phyloP scores from a whole-genome alignment of 2,329 filamentous ascomycete species.

The Paradendryphiella salina region DNA sequence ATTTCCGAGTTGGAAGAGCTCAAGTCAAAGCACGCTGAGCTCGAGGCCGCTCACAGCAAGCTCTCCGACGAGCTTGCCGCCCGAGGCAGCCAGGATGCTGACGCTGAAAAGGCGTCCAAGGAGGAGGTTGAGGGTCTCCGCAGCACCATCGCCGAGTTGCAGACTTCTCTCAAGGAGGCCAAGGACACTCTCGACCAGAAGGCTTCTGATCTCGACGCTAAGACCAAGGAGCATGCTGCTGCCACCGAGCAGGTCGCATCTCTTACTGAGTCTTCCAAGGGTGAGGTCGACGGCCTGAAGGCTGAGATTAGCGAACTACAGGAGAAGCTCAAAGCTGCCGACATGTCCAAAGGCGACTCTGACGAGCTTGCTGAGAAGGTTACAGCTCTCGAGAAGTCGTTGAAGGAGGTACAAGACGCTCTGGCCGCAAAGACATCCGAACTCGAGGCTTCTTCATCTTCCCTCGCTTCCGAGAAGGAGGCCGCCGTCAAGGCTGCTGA shows the following conservation, averaged over 20 bases:
- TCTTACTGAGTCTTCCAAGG: slow-evolving; percentile 26
- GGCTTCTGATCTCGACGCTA: slow-evolving; percentile 24
- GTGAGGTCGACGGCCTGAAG: slow-evolving; percentile 29
- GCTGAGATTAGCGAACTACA: slow-evolving; percentile 30
- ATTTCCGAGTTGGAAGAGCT: slow-evolving; percentile 24
- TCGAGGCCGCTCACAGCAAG: slow-evolving; percentile 23
- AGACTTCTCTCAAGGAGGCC: slow-evolving; percentile 24
- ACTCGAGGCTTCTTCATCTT: slow-evolving; percentile 24
- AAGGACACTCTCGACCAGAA: slow-evolving; percentile 27
- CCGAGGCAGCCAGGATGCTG: slow-evolving; percentile 26
- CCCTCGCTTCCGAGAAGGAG: slow-evolving; percentile 27
- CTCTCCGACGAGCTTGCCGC: slow-evolving; percentile 19
- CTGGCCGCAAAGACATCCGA: slow-evolving; percentile 31
- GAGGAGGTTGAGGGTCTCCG: slow-evolving; percentile 29
- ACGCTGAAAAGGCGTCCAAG: slow-evolving; percentile 22
- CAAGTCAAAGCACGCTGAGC: slow-evolving; percentile 22
- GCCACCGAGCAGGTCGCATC: slow-evolving; percentile 17
- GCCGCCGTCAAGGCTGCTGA: slow-evolving; percentile 30
- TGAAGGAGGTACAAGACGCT: slow-evolving; percentile 33
- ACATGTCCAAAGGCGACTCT: slow-evolving; percentile 32
- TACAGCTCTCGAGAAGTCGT: slow-evolving; percentile 31
- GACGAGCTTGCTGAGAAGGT: slow-evolving; percentile 34
- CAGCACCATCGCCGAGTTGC: slow-evolving; percentile 35
- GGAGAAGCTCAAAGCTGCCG: slow-evolving; percentile 29
- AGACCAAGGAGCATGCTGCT: slow-evolving; percentile 24